Evolutionary conservation across 768 basidiomycete genomes (phyloP).

Genomic region (Suillus alpinus): DNA sequence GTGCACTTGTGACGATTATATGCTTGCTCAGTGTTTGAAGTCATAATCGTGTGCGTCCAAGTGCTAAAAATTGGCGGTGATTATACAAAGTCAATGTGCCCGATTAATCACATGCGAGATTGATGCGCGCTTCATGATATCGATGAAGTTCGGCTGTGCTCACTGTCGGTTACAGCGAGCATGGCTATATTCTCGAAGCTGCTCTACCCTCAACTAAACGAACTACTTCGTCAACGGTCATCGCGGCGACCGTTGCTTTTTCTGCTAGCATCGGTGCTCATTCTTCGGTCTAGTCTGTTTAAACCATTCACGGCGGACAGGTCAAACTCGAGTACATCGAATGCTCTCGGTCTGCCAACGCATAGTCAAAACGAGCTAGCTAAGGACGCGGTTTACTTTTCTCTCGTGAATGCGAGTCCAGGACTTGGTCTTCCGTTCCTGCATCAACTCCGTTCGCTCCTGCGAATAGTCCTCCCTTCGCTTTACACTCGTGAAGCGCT

Average conservation of each 20-base stretch:
- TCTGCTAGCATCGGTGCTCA: constrained; percentile 44
- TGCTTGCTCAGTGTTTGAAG: too few relatives aligned
- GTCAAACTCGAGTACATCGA: constrained; percentile 18
- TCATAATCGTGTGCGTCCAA: too few relatives aligned
- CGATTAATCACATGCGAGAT: not conserved
- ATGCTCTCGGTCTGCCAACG: constrained; percentile 62
- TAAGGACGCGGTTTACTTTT: constrained; percentile 59
- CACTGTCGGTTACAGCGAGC: not conserved
- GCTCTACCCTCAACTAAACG: not conserved
- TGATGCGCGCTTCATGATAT: not conserved
- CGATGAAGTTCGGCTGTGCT: not conserved
- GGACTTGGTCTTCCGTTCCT: constrained; percentile 64
- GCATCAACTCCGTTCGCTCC: constrained; percentile 68
- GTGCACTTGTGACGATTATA: too few relatives aligned
- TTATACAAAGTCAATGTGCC: too few relatives aligned
- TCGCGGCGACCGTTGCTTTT: constrained; percentile 35
- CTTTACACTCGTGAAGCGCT: constrained; percentile 66
- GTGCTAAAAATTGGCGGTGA: too few relatives aligned
- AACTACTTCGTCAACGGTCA: not conserved
- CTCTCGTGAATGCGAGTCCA: constrained; percentile 34
- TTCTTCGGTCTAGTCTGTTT: constrained; percentile 46
- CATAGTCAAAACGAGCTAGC: constrained; percentile 54
- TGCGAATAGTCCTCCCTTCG: constrained; percentile 67
- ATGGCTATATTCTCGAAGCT: constrained; percentile 11
- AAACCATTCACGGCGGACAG: not conserved